phyloP scores from a whole-genome alignment of 202 grass and related monocot species.

The Elaeis oleifera region DNA sequence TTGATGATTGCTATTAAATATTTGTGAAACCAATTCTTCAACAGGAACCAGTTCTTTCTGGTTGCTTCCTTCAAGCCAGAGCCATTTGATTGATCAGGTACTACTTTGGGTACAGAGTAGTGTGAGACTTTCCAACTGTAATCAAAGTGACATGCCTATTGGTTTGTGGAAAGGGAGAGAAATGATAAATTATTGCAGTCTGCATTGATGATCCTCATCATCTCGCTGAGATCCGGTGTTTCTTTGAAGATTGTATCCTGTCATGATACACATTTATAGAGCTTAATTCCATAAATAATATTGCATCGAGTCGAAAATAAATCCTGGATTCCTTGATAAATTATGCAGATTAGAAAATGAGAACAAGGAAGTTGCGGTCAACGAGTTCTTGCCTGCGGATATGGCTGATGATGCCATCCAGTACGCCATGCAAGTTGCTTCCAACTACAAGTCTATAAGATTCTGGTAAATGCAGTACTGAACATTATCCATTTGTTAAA shows the following conservation, averaged over 20 bases:
- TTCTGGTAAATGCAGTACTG: too few species aligned
- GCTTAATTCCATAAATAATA: too few species aligned
- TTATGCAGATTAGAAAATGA: constrained; percentile 86
- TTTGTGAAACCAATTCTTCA: too few species aligned
- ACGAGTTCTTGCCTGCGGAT: constrained; percentile 57
- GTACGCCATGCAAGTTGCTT: constrained; percentile 64
- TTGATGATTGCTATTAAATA: too few species aligned
- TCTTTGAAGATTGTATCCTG: constrained; percentile 81
- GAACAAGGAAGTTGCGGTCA: constrained; percentile 87
- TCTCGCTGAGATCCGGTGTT: constrained; percentile 74
- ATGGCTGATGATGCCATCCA: constrained; percentile 33
- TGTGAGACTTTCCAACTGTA: too few species aligned
- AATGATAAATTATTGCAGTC: constrained; percentile 90
- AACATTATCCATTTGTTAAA: too few species aligned
- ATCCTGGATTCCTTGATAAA: constrained; percentile 21
- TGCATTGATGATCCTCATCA: constrained; percentile 79
- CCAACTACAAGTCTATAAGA: background rate
- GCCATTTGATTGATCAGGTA: constrained; percentile 14
- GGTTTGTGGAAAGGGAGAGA: constrained; percentile 28
- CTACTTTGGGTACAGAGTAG: too few species aligned
- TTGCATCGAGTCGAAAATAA: too few species aligned
- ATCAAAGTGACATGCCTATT: background rate
- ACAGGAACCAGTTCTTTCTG: constrained; percentile 4
- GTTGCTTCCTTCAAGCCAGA: constrained; percentile 10
- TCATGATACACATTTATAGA: background rate